Percentiles rank a stretch among this genome's conserved stretches.
Evolutionary conservation across 768 basidiomycete species (phyloP).

Genomic region (Suillus fuscotomentosus): DNA sequence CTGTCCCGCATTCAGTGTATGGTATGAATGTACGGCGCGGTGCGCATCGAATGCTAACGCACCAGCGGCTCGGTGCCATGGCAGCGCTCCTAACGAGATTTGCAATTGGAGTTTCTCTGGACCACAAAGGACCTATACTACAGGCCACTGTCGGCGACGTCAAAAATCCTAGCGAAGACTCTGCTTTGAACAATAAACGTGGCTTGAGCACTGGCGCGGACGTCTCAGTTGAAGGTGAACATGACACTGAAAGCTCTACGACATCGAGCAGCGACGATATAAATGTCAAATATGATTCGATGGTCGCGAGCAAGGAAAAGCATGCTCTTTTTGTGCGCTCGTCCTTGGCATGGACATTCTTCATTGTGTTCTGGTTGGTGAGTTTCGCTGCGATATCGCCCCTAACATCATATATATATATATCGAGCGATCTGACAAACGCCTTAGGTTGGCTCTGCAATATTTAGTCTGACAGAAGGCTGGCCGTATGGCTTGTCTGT

Average conservation of each 20-base stretch:
- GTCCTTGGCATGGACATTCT: slow-evolving; percentile 53
- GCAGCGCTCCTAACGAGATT: slow-evolving; percentile 52
- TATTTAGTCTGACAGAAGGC: slow-evolving; percentile 67
- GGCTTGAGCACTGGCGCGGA: neutral
- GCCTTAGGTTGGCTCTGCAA: slow-evolving; percentile 58
- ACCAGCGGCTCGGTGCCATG: slow-evolving; percentile 60
- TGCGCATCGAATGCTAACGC: slow-evolving; percentile 39
- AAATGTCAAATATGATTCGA: slow-evolving; percentile 16
- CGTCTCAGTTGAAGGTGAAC: neutral
- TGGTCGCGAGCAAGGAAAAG: slow-evolving; percentile 40
- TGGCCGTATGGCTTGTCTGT: slow-evolving; percentile 64
- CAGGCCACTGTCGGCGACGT: neutral
- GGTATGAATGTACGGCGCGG: neutral
- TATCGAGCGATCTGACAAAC: neutral
- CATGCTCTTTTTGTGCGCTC: slow-evolving; percentile 60
- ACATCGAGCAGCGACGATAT: slow-evolving; percentile 8
- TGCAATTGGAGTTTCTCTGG: slow-evolving; percentile 40
- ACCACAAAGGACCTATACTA: slow-evolving; percentile 8
- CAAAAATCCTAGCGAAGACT: neutral
- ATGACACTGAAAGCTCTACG: slow-evolving; percentile 2
- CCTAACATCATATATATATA: neutral
- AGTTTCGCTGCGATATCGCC: slow-evolving; percentile 14
- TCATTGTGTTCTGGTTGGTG: slow-evolving; percentile 80
- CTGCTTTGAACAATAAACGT: no score
- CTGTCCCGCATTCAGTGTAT: slow-evolving; percentile 20